phyloP scores from a whole-genome alignment of 23 red algal species.

The Gracilariopsis chorda region DNA sequence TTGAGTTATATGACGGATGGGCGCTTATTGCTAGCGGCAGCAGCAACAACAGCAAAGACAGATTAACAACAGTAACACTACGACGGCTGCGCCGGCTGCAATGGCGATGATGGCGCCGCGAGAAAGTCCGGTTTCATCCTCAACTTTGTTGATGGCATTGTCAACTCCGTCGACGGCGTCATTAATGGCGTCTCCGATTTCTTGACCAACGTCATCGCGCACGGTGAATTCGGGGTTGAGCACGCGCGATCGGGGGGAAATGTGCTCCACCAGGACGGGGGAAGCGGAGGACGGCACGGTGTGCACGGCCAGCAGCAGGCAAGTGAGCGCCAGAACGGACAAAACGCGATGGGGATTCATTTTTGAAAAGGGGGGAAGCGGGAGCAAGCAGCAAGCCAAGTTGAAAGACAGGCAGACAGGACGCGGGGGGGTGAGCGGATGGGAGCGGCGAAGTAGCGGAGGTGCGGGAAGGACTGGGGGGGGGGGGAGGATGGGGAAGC shows the following conservation, averaged over 20 bases:
- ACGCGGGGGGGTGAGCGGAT: too few species aligned
- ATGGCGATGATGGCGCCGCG: conserved; percentile 40
- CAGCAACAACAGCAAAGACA: conserved; percentile 51
- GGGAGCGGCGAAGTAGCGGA: too few species aligned
- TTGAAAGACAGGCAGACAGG: too few species aligned
- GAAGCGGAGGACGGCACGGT: not conserved
- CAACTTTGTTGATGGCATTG: not conserved
- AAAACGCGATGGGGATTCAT: not conserved
- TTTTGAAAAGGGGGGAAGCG: not conserved
- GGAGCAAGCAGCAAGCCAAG: too few species aligned
- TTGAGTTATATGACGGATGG: not conserved
- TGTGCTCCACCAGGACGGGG: too few species aligned
- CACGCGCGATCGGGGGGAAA: too few species aligned
- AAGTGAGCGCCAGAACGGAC: not conserved
- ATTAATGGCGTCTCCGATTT: not conserved
- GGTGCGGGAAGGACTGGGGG: not conserved
- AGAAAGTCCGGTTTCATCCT: conserved; percentile 17
- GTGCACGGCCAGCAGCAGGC: not conserved
- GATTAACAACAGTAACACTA: conserved; percentile 1
- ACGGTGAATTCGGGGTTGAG: not conserved
- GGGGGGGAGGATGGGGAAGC: not conserved
- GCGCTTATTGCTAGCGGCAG: not conserved
- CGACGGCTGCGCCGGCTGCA: not conserved
- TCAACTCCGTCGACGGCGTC: not conserved
- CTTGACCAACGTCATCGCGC: not conserved